Base-by-base conservation (phyloP, 352 stramenopile genomes). In the Phytophthora colocasiae region DNA sequence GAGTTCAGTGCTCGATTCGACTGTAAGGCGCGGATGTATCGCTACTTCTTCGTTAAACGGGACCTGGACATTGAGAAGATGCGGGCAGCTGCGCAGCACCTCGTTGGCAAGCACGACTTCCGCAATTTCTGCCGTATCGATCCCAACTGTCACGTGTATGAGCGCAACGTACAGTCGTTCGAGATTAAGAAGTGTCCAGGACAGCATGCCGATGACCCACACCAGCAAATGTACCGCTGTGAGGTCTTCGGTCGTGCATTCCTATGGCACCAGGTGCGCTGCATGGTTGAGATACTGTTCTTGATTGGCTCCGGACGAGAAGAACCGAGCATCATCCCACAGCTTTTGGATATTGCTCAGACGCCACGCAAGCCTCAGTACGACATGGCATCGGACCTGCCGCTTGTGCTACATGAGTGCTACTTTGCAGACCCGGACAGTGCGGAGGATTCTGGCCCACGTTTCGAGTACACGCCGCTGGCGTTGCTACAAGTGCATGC, bases 111-210 rank as follows among this genome's bases (percentile, higher is more conserved):
- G 48, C 96, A 99, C 73, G 98, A 99, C 78, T 99, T 98, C 77
- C 92, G 98, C 50, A 99, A 99, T 71, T 98, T 99, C 61, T 99
- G 97, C 71, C 99, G 99, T 68, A 99, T 99, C 76, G 97, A 99
- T 79, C 87, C 95, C 7, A 98, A 98, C 58, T 97, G 98, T 26
- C 96, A 95, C 48, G 98, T 98, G 66, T 99, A 98, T 80, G 83
- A 94, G 73, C 87, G 97, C 27, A 73, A 75, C 34, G 89, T 97
- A 31, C 43, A 58, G 8, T 93, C 84, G 46, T 94, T 95, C 32
- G 58, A 91, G 36, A 89, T 99, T 48, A 66, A 96, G n/a, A 34
- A 79, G 48, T 96, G 87, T 24, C 59, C 80, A 15, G 76, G 75
- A 40, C 60, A 84, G 49, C 62, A 55, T 6, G 64, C 78, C 0